Conservation (phyloP, 257 asterid genomes). For the Fraxinus pennsylvanica region DNA sequence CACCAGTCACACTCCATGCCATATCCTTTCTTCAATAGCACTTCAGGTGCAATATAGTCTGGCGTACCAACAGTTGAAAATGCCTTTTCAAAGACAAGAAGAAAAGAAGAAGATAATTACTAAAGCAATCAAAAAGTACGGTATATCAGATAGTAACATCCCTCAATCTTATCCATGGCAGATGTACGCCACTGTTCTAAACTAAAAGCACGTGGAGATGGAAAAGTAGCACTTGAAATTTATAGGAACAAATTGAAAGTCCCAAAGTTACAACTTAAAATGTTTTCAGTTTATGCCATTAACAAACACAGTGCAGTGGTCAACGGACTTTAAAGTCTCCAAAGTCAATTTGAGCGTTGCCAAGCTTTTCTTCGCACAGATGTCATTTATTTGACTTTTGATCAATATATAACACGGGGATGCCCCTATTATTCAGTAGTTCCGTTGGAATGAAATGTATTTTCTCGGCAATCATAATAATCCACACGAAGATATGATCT, state of each 20-base stretch:
- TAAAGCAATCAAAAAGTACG: neutral
- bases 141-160: neutral
- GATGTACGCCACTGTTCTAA: neutral
- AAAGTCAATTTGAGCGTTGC: neutral
- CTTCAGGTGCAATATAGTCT: slow-evolving; percentile 99
- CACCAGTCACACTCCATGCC: slow-evolving; percentile 99
- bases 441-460: neutral
- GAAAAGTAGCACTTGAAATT: neutral
- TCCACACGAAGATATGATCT: neutral
- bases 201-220: neutral
- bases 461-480: neutral
- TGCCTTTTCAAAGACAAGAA: slow-evolving; percentile 57
- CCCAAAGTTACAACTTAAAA: neutral
- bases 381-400: neutral
- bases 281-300: neutral
- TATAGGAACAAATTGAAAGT: neutral
- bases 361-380: neutral
- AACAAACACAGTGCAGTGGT: neutral
- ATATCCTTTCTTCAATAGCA: slow-evolving; percentile 92
- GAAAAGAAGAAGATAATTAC: neutral
- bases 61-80: slow-evolving; percentile 99
- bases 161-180: neutral
- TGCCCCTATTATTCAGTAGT: neutral
- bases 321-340: neutral
- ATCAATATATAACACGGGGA: neutral